A percentile compares a stretch with the other conserved stretches of the same genome.
Evolutionary conservation across 1,139 yeast genomes (phyloP).

Genomic region (Debaryomyces sp.): DNA sequence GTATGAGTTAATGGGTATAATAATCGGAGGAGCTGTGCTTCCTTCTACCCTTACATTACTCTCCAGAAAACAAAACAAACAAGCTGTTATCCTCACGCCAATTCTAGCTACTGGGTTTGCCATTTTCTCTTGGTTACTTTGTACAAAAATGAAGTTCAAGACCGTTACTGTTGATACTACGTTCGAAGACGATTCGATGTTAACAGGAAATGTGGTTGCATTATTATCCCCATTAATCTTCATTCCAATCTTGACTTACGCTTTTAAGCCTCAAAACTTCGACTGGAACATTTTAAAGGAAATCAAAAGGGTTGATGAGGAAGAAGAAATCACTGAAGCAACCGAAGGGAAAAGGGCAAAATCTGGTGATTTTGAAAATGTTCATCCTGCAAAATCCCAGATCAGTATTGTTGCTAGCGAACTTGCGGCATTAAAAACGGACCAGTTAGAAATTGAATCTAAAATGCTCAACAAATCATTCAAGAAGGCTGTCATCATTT

Average conservation of each 20-base stretch:
- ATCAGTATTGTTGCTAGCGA: slow-evolving; percentile 45
- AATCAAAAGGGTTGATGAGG: slow-evolving; percentile 68
- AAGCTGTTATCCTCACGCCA: slow-evolving; percentile 64
- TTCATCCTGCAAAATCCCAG: slow-evolving; percentile 42
- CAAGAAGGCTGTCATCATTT: slow-evolving; percentile 56
- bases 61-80: slow-evolving; percentile 64
- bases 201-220: slow-evolving; percentile 85
- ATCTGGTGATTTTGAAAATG: slow-evolving; percentile 36
- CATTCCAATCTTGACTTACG: slow-evolving; percentile 65
- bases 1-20: slow-evolving; percentile 84
- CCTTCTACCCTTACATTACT: slow-evolving; percentile 75
- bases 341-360: slow-evolving; percentile 19
- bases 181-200: slow-evolving; percentile 79
- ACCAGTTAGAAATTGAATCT: slow-evolving; percentile 47
- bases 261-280: slow-evolving; percentile 71
- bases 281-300: slow-evolving; percentile 66
- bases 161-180: slow-evolving; percentile 62
- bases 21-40: slow-evolving; percentile 82
- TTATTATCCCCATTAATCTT: slow-evolving; percentile 71
- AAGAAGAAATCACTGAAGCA: slow-evolving; percentile 52
- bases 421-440: slow-evolving; percentile 38
- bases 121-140: slow-evolving; percentile 66
- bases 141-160: slow-evolving; percentile 57
- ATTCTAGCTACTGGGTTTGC: slow-evolving; percentile 64
- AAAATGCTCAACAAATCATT: slow-evolving; percentile 51